Percentiles rank a stretch among this genome's conserved stretches.
Conservation (phyloP, 345 rosid species). For the Eucalyptus brandiana region DNA sequence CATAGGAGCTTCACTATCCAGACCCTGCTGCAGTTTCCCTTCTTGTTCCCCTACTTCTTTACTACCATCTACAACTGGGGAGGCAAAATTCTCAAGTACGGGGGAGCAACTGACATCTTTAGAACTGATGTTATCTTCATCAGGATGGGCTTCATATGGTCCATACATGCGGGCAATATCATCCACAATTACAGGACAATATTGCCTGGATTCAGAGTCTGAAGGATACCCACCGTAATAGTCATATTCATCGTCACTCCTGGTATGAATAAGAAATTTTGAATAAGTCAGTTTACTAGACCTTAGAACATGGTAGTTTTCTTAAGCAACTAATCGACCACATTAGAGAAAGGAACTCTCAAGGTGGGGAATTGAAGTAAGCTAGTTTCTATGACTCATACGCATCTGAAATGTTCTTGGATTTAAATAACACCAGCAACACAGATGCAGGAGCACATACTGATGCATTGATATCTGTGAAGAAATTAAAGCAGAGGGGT, state of each 20-base stretch:
- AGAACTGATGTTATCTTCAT: conserved; percentile 28
- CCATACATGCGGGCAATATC: conserved; percentile 31
- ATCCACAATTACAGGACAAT: conserved; percentile 27
- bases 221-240: conserved; percentile 46
- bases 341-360: background rate
- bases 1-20: conserved; percentile 35
- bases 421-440: background rate
- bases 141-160: conserved; percentile 29
- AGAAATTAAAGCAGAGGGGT: background rate
- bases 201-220: conserved; percentile 42
- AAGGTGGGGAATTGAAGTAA: background rate
- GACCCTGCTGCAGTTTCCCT: conserved; percentile 17
- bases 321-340: background rate
- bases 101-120: conserved; percentile 27
- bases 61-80: conserved; percentile 20
- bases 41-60: conserved; percentile 15
- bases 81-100: conserved; percentile 24
- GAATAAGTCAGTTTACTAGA: background rate
- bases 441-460: background rate
- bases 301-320: background rate
- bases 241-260: conserved; percentile 88
- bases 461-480: background rate
- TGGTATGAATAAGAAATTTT: background rate
- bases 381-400: background rate
- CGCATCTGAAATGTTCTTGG: background rate